A percentile compares a stretch with the other conserved stretches of the same genome.
Conservation (phyloP, 371 early-diverging fungal species). For the Umbelopsis sp. region DNA sequence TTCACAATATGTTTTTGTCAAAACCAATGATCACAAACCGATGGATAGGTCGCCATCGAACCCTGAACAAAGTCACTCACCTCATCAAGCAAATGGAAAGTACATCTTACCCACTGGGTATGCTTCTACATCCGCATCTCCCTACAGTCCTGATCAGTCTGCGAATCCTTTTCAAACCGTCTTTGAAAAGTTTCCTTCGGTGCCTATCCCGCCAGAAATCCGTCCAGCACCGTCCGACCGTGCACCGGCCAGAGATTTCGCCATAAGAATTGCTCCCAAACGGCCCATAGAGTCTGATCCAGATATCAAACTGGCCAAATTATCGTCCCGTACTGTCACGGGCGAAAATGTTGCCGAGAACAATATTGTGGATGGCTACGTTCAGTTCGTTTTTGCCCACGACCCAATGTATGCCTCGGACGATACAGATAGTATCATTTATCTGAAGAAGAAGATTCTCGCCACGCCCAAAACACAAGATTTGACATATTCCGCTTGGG, state of each 20-base stretch:
- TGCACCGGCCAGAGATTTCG: background rate
- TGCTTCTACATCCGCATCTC: background rate
- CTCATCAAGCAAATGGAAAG: background rate
- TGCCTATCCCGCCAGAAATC: background rate
- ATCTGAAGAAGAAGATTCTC: slow-evolving; percentile 45
- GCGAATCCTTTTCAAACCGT: background rate
- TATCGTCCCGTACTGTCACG: slow-evolving; percentile 22
- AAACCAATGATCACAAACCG: background rate
- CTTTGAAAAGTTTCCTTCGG: background rate
- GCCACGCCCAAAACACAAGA: slow-evolving; percentile 52
- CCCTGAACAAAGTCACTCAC: background rate
- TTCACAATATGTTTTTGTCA: slow-evolving; percentile 9
- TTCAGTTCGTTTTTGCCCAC: slow-evolving; percentile 47
- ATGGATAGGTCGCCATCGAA: background rate
- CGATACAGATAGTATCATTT: slow-evolving; percentile 44
- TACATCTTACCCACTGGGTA: background rate
- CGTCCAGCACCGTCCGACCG: background rate
- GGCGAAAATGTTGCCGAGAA: slow-evolving; percentile 41
- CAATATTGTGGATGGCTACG: slow-evolving; percentile 49
- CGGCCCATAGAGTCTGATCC: background rate
- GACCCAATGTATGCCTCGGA: slow-evolving; percentile 43
- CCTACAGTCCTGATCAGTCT: background rate
- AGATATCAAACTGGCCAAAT: background rate
- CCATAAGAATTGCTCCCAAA: background rate
- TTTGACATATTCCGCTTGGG: slow-evolving; percentile 50